A percentile compares a stretch with the other conserved stretches of the same genome.
These are phyloP conservation scores for Cyberlindnera samutprakarnensis DNA, from an alignment of 805 yeast genomes.

Conservation along the genomic window DNA sequence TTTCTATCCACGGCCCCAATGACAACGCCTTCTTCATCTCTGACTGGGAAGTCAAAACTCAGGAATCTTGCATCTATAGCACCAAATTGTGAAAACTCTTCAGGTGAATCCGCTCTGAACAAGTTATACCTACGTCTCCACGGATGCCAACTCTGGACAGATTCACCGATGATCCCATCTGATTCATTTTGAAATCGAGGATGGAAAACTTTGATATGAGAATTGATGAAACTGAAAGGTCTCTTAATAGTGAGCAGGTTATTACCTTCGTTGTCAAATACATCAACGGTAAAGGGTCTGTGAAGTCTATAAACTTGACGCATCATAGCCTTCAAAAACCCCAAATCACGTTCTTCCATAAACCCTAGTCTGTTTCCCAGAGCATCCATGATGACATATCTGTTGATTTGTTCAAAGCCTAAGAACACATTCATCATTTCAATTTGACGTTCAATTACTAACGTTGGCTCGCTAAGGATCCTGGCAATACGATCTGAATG, in stretches of 20 bases:
- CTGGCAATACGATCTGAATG: constrained; percentile 52
- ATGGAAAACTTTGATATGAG: constrained; percentile 67
- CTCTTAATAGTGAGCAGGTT: constrained; percentile 60
- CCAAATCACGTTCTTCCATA: constrained; percentile 71
- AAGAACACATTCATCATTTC: constrained; percentile 82
- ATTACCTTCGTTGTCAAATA: constrained; percentile 58
- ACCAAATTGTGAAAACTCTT: constrained; percentile 68
- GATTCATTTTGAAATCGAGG: constrained; percentile 45
- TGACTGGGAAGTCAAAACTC: constrained; percentile 78
- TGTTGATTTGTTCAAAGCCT: constrained; percentile 89
- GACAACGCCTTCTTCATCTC: constrained; percentile 47
- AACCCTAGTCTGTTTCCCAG: constrained; percentile 70
- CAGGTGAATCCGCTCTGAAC: constrained; percentile 39
- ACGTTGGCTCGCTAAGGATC: constrained; percentile 69
- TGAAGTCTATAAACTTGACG: constrained; percentile 81
- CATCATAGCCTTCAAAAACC: constrained; percentile 49
- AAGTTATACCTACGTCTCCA: constrained; percentile 89
- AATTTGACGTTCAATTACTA: constrained; percentile 80
- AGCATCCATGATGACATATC: constrained; percentile 65
- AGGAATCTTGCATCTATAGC: constrained; percentile 80
- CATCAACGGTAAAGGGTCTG: constrained; percentile 75
- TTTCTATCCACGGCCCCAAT: constrained; percentile 81
- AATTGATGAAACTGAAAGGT: constrained; percentile 83
- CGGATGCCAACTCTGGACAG: constrained; percentile 88
- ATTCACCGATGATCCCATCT: constrained; percentile 64